Percentiles rank a stretch among this genome's conserved stretches.
phyloP scores from a whole-genome alignment of 2,329 filamentous ascomycete genomes.

The Aureobasidium leucospermi region DNA sequence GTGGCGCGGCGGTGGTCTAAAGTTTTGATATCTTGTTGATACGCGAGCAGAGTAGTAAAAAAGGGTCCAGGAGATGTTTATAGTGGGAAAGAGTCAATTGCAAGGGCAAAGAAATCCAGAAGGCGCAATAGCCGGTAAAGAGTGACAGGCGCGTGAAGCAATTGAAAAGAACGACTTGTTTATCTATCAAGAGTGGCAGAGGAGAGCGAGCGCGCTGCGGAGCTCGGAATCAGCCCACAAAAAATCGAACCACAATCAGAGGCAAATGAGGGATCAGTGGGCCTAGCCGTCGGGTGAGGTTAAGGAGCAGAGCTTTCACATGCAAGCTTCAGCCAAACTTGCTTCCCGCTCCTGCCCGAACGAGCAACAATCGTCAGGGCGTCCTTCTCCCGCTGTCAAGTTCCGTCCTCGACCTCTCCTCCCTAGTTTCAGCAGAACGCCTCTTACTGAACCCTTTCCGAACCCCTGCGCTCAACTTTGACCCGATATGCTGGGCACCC shows the following conservation, averaged over 20 bases:
- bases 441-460: not conserved
- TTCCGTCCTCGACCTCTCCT: not conserved
- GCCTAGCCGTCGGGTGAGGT: not conserved
- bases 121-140: not conserved
- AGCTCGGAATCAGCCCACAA: slow-evolving; percentile 12
- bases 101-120: not conserved
- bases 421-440: slow-evolving; percentile 6
- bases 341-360: not conserved
- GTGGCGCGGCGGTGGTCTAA: not conserved
- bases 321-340: not conserved
- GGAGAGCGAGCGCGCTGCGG: not conserved
- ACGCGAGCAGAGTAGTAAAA: not conserved
- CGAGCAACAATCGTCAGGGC: slow-evolving; percentile 1
- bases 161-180: slow-evolving; percentile 12
- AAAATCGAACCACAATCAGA: slow-evolving; percentile 13
- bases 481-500: not conserved
- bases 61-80: not conserved
- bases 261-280: slow-evolving; percentile 11
- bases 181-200: slow-evolving; percentile 11
- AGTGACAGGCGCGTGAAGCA: slow-evolving; percentile 7
- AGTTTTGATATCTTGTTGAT: not conserved
- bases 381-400: not conserved
- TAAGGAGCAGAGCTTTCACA: not conserved
- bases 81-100: not conserved
- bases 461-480: slow-evolving; percentile 8